Conservation (phyloP, 305 asterid genomes). For the Lippia alba region DNA sequence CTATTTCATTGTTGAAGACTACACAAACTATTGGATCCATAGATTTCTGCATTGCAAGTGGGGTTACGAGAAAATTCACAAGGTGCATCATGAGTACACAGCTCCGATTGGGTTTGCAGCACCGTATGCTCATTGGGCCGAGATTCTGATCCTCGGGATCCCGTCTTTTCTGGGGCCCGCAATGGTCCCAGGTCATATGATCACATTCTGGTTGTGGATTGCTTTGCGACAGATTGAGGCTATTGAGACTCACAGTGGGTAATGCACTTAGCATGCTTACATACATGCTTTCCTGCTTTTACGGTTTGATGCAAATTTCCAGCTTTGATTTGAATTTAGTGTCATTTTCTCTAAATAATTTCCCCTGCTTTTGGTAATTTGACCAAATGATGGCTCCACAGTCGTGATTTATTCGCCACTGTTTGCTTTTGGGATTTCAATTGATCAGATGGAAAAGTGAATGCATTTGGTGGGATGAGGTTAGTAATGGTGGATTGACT, state of each 20-base stretch:
- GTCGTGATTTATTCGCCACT: constrained; percentile 45
- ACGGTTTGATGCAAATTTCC: constrained; percentile 42
- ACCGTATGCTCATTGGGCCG: constrained; percentile 96
- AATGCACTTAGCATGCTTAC: constrained; percentile 71
- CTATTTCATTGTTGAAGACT: constrained; percentile 87
- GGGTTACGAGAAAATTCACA: constrained; percentile 97
- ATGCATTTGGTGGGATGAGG: constrained; percentile 48
- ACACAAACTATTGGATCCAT: constrained; percentile 92
- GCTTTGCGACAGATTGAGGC: constrained; percentile 94
- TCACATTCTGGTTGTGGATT: constrained; percentile 97
- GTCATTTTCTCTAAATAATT: constrained; percentile 31
- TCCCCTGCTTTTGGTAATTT: constrained; percentile 56
- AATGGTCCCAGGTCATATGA: constrained; percentile 86
- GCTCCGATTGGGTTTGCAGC: constrained; percentile 97
- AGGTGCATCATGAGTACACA: constrained; percentile 92
- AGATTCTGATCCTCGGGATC: constrained; percentile 94
- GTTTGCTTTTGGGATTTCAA: constrained; percentile 52
- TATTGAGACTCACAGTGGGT: constrained; percentile 99
- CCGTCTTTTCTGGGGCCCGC: constrained; percentile 96
- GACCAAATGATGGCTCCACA: constrained; percentile 72
- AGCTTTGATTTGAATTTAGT: constrained; percentile 46
- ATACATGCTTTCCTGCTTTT: constrained; percentile 40
- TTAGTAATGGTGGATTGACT: constrained; percentile 52
- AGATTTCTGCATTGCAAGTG: constrained; percentile 87
- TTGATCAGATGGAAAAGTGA: constrained; percentile 55